Evolutionary conservation across 345 rosid genomes (phyloP), one percentile per base, ranked within the genome.

Genomic region (Dimocarpus longan): DNA sequence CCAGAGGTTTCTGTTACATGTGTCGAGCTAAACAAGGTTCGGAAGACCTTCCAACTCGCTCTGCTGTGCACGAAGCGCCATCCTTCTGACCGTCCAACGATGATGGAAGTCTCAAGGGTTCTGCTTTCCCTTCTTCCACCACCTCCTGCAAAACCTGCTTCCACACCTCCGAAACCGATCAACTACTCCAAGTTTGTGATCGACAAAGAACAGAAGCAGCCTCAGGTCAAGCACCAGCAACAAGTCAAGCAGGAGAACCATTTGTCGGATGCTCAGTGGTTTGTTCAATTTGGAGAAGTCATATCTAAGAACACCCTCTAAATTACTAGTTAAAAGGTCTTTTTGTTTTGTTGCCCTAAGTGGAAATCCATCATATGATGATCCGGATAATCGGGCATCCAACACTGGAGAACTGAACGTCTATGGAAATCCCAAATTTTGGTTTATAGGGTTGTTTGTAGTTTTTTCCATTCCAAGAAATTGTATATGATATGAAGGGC

Each of bases 1-100:
- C 92, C 92, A 0, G 99, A 94, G 84, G 94, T 95, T 56, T 86
- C 97, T 0, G 91, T 94, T 6, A 95, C 98, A 28, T 93, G 99
- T 83, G 40, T 89, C 83, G 91, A 96, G 76, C 22, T 88, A 43
- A 79, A 85, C 56, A 90, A 87, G 48, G 88, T 94, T 37, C 87
- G 77, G 77, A 96, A 96, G 87, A 86, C 88, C 13, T 88, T 94
- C 81, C 94, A 91, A 70, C 91, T 96, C 15, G 98, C 97, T 18
- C 85, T 96, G 52, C 69, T 94, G 46, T 96, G 99, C 85, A 86
- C 98, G 0, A 93, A 93, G 86, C 86, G 82, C 13, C 74, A 86
- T 70, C 95, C 97, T 10, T 87, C 88, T 0, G 97, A 92, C 80
- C 85, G 98, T 57, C 99, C 99, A 3, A 89, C 94, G 21, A 96